These are phyloP conservation scores for Myxozyma nipponensis DNA, from an alignment of 805 yeast species.

Conservation along the genomic window DNA sequence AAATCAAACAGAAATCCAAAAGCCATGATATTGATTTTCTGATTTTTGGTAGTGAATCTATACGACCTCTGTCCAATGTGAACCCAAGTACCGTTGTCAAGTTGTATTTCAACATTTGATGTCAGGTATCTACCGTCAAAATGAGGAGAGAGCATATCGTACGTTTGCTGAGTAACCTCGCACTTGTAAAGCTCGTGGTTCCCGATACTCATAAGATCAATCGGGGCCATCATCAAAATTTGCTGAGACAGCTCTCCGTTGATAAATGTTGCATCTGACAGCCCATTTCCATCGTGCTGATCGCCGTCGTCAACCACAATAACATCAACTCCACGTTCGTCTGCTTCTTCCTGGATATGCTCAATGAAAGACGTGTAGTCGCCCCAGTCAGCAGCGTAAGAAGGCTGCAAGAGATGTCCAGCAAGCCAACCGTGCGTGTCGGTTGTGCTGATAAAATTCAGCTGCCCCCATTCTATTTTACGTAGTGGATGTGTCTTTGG, in stretches of 20 bases:
- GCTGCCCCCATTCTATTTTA: constrained; percentile 60
- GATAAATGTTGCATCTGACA: constrained; percentile 66
- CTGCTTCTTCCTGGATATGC: constrained; percentile 48
- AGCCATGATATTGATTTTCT: constrained; percentile 53
- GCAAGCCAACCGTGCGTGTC: constrained; percentile 96
- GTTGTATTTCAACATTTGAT: constrained; percentile 39
- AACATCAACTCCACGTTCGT: constrained; percentile 53
- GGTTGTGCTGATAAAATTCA: constrained; percentile 89
- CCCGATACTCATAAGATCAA: constrained; percentile 80
- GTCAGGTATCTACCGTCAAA: constrained; percentile 59
- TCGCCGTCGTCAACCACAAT: constrained; percentile 86
- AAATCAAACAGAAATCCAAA: constrained; percentile 81
- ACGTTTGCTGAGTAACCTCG: constrained; percentile 64
- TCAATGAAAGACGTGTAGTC: constrained; percentile 69
- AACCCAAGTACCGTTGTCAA: constrained; percentile 42
- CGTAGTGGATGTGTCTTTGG: constrained; percentile 43
- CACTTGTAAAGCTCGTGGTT: constrained; percentile 83
- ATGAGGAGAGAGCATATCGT: constrained; percentile 51
- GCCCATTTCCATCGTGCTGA: constrained; percentile 90
- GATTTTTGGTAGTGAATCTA: constrained; percentile 60
- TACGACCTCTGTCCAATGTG: constrained; percentile 67
- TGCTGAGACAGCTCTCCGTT: constrained; percentile 63
- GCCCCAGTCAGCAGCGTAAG: constrained; percentile 88
- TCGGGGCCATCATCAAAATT: constrained; percentile 58
- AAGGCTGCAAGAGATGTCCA: constrained; percentile 77